These are phyloP conservation scores for Curvularia eragrostidis DNA, from an alignment of 2,329 filamentous ascomycete species.

Conservation along the genomic window DNA sequence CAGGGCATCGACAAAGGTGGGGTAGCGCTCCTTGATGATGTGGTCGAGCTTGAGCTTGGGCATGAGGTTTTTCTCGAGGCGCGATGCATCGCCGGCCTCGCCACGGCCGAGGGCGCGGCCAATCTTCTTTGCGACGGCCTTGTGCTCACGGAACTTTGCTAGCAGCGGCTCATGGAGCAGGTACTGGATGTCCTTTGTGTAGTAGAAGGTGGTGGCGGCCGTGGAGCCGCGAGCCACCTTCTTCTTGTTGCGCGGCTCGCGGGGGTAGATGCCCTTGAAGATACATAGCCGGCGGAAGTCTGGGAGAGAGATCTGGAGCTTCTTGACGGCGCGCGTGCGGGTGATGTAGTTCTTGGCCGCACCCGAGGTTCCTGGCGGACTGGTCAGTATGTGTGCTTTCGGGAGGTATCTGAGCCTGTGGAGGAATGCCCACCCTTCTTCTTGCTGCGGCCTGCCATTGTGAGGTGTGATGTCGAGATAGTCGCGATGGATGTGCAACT, in stretches of 20 bases:
- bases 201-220: slow-evolving; percentile 88
- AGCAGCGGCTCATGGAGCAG: slow-evolving; percentile 95
- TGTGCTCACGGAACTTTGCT: slow-evolving; percentile 95
- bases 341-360: slow-evolving; percentile 99
- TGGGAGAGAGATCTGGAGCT: slow-evolving; percentile 94
- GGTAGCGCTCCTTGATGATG: slow-evolving; percentile 97
- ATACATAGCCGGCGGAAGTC: slow-evolving; percentile 99
- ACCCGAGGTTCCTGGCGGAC: slow-evolving; percentile 72
- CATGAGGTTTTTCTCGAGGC: slow-evolving; percentile 89
- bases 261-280: slow-evolving; percentile 98
- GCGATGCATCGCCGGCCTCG: slow-evolving; percentile 85
- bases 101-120: slow-evolving; percentile 88
- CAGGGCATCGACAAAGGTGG: slow-evolving; percentile 92
- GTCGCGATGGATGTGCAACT: slow-evolving; percentile 14
- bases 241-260: slow-evolving; percentile 95
- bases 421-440: slow-evolving; percentile 67
- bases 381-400: slow-evolving; percentile 22
- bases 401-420: background rate
- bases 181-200: slow-evolving; percentile 96
- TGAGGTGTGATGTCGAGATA: slow-evolving; percentile 6
- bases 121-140: slow-evolving; percentile 97
- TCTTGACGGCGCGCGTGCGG: slow-evolving; percentile 93
- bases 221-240: slow-evolving; percentile 93
- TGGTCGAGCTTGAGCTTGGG: slow-evolving; percentile 92
- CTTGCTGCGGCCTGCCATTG: slow-evolving; percentile 49